Evolutionary conservation across 2,329 filamentous ascomycete species (phyloP).

Genomic region (Aspergillus fumigatiaffinis): DNA sequence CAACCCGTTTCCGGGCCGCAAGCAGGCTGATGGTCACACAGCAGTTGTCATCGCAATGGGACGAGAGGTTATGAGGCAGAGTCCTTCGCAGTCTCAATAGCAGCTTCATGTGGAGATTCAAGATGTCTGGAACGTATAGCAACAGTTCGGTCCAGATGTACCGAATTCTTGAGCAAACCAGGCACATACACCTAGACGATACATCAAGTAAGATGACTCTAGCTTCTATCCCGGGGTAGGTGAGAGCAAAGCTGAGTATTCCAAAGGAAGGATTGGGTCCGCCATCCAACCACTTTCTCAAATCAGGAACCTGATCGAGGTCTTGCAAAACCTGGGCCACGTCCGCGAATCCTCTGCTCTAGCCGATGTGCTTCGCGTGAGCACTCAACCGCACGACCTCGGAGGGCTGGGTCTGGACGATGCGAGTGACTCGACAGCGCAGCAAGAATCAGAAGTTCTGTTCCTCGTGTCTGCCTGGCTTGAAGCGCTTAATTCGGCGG

Average conservation of each 20-base stretch:
- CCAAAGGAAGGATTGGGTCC: neutral
- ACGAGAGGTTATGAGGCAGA: neutral
- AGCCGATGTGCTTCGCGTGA: conserved; percentile 17
- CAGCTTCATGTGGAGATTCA: neutral
- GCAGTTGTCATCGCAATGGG: neutral
- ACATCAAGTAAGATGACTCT: neutral
- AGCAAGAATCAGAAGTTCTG: conserved; percentile 17
- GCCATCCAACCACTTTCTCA: neutral
- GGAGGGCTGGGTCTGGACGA: conserved; percentile 14
- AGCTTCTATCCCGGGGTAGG: neutral
- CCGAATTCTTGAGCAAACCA: neutral
- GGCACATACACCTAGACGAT: neutral
- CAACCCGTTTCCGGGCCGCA: neutral
- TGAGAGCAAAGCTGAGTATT: neutral
- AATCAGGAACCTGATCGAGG: neutral
- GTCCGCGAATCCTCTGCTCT: conserved; percentile 10
- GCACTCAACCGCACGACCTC: conserved; percentile 13
- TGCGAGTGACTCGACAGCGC: neutral
- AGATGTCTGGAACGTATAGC: neutral
- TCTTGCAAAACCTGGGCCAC: neutral
- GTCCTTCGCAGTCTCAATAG: neutral
- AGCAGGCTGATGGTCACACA: neutral
- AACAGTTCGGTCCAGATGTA: neutral
- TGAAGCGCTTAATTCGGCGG: conserved; percentile 25
- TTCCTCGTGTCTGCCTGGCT: conserved; percentile 27